Evolutionary conservation across 2,329 filamentous ascomycete genomes (phyloP), one percentile per base, ranked within the genome.

Genomic region (Botrytis cinerea): DNA sequence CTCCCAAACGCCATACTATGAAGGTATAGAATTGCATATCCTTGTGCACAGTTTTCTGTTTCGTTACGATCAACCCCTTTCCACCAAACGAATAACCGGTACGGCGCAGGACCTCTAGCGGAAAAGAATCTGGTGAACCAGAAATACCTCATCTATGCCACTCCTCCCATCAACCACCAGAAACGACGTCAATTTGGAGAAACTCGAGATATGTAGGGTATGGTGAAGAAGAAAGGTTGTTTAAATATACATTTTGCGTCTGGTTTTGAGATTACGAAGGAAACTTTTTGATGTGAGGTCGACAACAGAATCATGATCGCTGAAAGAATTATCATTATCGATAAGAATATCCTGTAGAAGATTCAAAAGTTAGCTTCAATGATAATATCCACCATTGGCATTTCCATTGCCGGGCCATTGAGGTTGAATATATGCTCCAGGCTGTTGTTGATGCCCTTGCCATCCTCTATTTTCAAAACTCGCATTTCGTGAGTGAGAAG

Each of bases 1-100:
- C 74, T 4, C 71, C 69, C 14, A 46, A 75, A 76, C 76, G 75
- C 75, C 76, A 72, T 70, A 72, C 62, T 38, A 43, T 38, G 62
- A 70, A 59, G 59, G 64, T n/a, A 70, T 20, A 59, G 59, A 48
- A 46, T n/a, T 51, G 63, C 73, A 69, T 51, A 59, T 43, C 71
- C 71, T 70, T 74, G 64, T 70, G 73, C 71, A 66, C 20, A 35
- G 32, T 43, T n/a, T 73, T 74, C 72, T 63, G 71, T 71, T 66
- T 70, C 72, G 28, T 77, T 72, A 57, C n/a, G 2, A 28, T 40
- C 43, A 54, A 61, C 40, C 45, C 46, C 59, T 45, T 40, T 14
- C 35, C 45, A n/a, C 43, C 45, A 8, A 71, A 64, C 10, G 35
- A 57, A 69, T 4, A 62, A 32, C 18, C 12, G 32, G 10, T 14